These are phyloP conservation scores for Mycena olivaceomarginata DNA, from an alignment of 768 basidiomycete genomes.

Conservation along the genomic window DNA sequence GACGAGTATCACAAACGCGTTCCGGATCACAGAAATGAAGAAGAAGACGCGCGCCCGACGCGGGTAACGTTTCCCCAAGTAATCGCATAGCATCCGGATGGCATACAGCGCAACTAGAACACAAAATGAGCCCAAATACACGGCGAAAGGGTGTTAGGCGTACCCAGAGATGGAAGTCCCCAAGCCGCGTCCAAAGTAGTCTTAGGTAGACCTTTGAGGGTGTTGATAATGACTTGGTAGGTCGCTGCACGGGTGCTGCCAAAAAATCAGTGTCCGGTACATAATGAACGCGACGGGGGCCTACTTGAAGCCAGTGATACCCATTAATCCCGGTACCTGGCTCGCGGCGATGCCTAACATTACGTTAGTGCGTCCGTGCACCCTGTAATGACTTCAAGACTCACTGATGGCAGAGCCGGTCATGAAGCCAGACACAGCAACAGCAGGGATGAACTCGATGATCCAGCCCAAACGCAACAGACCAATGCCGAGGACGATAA, in stretches of 20 bases:
- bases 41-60: conserved; percentile 81
- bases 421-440: conserved; percentile 95
- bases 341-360: conserved; percentile 80
- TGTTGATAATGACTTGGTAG: conserved; percentile 94
- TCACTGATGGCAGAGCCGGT: conserved; percentile 94
- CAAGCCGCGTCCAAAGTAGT: conserved; percentile 92
- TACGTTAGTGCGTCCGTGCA: background rate
- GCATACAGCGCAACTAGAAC: conserved; percentile 72
- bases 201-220: conserved; percentile 86
- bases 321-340: conserved; percentile 94
- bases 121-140: background rate
- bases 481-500: conserved; percentile 94
- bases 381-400: background rate
- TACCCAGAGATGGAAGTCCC: conserved; percentile 83
- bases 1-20: conserved; percentile 92
- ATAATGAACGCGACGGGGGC: conserved; percentile 49
- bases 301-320: conserved; percentile 89
- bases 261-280: conserved; percentile 32
- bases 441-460: conserved; percentile 94
- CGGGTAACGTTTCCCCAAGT: conserved; percentile 75
- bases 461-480: conserved; percentile 94
- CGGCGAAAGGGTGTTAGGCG: background rate
- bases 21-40: conserved; percentile 85
- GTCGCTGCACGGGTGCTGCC: conserved; percentile 89
- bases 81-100: conserved; percentile 76